Evolutionary conservation across 2,329 filamentous ascomycete genomes (phyloP), one percentile per base, ranked within the genome.

Genomic region (Penicillium sp.): DNA sequence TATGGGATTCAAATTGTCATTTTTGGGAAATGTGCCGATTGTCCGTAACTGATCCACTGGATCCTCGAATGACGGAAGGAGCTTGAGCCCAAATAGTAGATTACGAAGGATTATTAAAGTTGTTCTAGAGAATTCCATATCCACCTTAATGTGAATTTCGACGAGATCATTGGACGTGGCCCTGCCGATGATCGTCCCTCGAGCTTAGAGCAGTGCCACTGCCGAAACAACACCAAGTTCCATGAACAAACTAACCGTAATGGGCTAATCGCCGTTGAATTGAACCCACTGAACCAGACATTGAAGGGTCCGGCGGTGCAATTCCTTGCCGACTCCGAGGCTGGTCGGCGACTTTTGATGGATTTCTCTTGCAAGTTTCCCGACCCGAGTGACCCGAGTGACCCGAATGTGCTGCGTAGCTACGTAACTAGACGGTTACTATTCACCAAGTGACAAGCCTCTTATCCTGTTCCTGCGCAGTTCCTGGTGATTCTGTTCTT

Each of bases 1-100:
- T 3, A 13, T 9, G 28, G n/a, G 42, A 50, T 50, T 53, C n/a
- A n/a, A n/a, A n/a, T n/a, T 50, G 43, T 53, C 53, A 50, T n/a
- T 16, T 13, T 27, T 29, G 28, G 2, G 6, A 12, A 22, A 14
- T n/a, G 35, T 48, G 34, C 41, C 35, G 19, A 18, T 31, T 41
- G 27, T 46, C 47, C 41, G 43, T 42, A n/a, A 28, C n/a, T 12
- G n/a, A 8, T 2, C 18, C 39, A 41, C 14, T 2, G 33, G 7
- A 35, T 35, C 11, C 18, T 10, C 14, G 11, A 11, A 18, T 18
- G 33, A 35, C 33, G 14, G 8, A 9, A 14, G 33, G 19, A 22
- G 19, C 19, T 11, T 12, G 33, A 35, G 14, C 18, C 14, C 14
- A 3, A 22, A 38, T 11, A 37, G 50, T 53, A 42, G 42, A 50